Conservation (phyloP, 2,329 filamentous ascomycete species). For the Escovopsis weberi region DNA sequence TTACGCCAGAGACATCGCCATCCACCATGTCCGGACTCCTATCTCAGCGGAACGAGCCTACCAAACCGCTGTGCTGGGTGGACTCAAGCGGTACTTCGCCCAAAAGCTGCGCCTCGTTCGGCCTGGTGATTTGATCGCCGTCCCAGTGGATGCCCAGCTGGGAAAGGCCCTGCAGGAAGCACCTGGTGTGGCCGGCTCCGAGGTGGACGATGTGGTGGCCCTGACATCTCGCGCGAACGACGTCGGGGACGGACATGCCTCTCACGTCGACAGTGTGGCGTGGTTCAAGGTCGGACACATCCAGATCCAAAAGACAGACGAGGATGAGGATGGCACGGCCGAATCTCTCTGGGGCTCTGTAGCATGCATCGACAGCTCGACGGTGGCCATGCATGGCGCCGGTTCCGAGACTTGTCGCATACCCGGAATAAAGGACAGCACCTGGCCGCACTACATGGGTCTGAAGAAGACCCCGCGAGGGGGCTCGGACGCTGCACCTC, state of each 20-base stretch:
- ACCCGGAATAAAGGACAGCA: slow-evolving; percentile 59
- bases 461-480: slow-evolving; percentile 49
- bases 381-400: slow-evolving; percentile 81
- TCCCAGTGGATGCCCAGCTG: slow-evolving; percentile 75
- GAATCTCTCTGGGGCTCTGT: slow-evolving; percentile 73
- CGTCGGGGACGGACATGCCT: slow-evolving; percentile 12
- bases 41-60: slow-evolving; percentile 73
- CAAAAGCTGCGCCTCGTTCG: slow-evolving; percentile 69
- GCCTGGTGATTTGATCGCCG: slow-evolving; percentile 74
- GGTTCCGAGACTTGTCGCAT: slow-evolving; percentile 73
- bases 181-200: slow-evolving; percentile 40
- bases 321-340: slow-evolving; percentile 42
- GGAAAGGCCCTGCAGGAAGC: slow-evolving; percentile 69
- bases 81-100: slow-evolving; percentile 80
- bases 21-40: slow-evolving; percentile 80
- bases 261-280: slow-evolving; percentile 48
- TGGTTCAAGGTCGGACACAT: slow-evolving; percentile 90
- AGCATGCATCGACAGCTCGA: slow-evolving; percentile 71
- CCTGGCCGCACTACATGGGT: slow-evolving; percentile 84
- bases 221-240: slow-evolving; percentile 29
- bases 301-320: slow-evolving; percentile 36
- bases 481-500: slow-evolving; percentile 21
- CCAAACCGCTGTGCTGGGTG: slow-evolving; percentile 74
- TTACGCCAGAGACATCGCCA: slow-evolving; percentile 60
- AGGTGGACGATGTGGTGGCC: slow-evolving; percentile 56